Percentiles rank a stretch among this genome's conserved stretches.
These are phyloP conservation scores for Chlamydomonas asymmetrica DNA, from an alignment of 139 green algal species.

Conservation along the genomic window DNA sequence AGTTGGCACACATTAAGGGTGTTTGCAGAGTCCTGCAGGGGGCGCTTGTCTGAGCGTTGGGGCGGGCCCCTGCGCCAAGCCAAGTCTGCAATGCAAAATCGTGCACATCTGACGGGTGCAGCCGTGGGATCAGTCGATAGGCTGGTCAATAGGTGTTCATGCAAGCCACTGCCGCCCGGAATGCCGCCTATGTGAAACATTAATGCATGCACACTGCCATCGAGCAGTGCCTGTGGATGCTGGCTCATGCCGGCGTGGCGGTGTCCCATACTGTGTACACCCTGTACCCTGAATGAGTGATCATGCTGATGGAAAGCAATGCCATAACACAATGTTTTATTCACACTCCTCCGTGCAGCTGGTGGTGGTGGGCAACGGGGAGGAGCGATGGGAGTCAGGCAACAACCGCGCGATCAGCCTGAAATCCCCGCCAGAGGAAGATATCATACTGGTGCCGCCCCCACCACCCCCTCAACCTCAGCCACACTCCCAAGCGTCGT, in stretches of 20 bases:
- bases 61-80: too few relatives aligned
- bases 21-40: too few relatives aligned
- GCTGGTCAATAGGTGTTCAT: too few relatives aligned
- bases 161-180: too few relatives aligned
- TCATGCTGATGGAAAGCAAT: neutral
- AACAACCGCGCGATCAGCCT: conserved; percentile 19
- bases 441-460: neutral
- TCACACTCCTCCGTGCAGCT: neutral
- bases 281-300: neutral
- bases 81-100: too few relatives aligned
- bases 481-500: neutral
- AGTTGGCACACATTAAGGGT: neutral
- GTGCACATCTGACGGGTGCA: too few relatives aligned
- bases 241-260: neutral
- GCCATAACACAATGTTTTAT: neutral
- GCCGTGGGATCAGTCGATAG: too few relatives aligned
- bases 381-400: conserved; percentile 24
- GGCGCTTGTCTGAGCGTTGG: too few relatives aligned
- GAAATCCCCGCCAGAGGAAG: conserved; percentile 9
- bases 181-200: too few relatives aligned
- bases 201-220: neutral
- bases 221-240: neutral
- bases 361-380: conserved; percentile 14
- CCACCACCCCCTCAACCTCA: neutral
- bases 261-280: neutral